Evolutionary conservation across 345 rosid genomes (phyloP).

Genomic region (Acer campestre): DNA sequence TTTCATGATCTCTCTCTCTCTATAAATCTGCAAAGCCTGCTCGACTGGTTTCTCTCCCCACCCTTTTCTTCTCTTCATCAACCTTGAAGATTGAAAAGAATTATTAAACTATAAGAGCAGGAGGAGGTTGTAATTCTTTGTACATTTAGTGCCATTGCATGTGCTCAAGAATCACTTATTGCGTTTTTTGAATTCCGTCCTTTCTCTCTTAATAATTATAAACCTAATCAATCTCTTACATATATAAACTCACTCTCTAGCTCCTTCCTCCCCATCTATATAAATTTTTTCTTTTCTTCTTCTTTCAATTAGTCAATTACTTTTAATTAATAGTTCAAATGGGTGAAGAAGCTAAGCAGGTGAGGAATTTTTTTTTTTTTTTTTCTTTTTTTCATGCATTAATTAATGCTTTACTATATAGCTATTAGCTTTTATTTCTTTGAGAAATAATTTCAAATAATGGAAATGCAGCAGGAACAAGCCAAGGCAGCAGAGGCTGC

Average conservation of each 20-base stretch:
- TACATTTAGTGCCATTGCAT: slow-evolving; percentile 45
- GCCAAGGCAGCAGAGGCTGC: slow-evolving; percentile 41
- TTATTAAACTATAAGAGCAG: slow-evolving; percentile 14
- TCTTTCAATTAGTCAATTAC: neutral
- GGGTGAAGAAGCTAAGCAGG: slow-evolving; percentile 85
- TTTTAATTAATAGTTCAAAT: slow-evolving; percentile 30
- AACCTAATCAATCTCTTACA: neutral
- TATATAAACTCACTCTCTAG: slow-evolving; percentile 13
- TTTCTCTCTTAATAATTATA: slow-evolving; percentile 2
- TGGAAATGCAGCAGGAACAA: slow-evolving; percentile 31
- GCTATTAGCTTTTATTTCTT: no score
- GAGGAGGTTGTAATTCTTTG: slow-evolving; percentile 5
- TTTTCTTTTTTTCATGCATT: no score
- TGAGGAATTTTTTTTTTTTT: slow-evolving; percentile 18
- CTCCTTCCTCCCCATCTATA: neutral
- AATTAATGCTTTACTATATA: neutral
- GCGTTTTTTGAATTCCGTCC: slow-evolving; percentile 27
- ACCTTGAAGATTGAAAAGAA: slow-evolving; percentile 23
- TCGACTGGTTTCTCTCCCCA: slow-evolving; percentile 24
- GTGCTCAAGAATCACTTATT: slow-evolving; percentile 50
- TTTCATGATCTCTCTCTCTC: neutral
- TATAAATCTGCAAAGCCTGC: slow-evolving; percentile 41
- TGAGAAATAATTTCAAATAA: neutral
- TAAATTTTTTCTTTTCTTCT: neutral
- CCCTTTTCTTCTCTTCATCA: neutral